Evolutionary conservation across 371 early-diverging fungal species (phyloP).

Genomic region (Mycotypha africana): DNA sequence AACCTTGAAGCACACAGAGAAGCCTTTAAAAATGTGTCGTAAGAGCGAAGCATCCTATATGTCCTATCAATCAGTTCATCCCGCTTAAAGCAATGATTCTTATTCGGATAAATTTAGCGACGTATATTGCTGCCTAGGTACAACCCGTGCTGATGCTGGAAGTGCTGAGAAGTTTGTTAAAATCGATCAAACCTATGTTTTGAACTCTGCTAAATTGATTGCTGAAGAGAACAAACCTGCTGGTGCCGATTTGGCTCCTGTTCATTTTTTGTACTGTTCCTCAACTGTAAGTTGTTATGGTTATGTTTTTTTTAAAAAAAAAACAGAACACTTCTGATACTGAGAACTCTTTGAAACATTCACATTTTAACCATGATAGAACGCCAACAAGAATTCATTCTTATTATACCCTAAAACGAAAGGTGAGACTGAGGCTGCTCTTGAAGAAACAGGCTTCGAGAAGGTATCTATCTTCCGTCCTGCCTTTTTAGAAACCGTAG

Average conservation of each 20-base stretch:
- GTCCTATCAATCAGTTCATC: background rate
- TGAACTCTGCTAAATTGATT: conserved; percentile 58
- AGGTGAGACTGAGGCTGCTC: conserved; percentile 67
- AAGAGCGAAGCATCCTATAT: too few species aligned
- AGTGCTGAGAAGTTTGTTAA: conserved; percentile 57
- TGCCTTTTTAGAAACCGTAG: conserved; percentile 45
- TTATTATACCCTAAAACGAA: conserved; percentile 71
- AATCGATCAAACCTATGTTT: conserved; percentile 72
- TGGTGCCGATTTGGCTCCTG: conserved; percentile 27
- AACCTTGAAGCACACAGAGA: conserved; percentile 32
- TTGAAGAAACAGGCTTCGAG: conserved; percentile 58
- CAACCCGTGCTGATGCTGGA: conserved; percentile 65
- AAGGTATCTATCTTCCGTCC: conserved; percentile 64
- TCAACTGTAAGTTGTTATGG: conserved; percentile 17
- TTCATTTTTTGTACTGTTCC: conserved; percentile 67
- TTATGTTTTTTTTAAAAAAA: background rate
- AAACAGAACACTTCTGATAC: too few species aligned
- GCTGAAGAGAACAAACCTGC: conserved; percentile 52
- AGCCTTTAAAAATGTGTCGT: conserved; percentile 39
- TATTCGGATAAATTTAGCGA: background rate
- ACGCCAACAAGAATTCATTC: conserved; percentile 51
- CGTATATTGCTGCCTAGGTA: conserved; percentile 20
- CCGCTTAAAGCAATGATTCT: background rate
- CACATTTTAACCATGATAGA: conserved; percentile 10
- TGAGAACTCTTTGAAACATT: background rate